Evolutionary conservation across 371 early-diverging fungal genomes (phyloP), one percentile per base, ranked within the genome.

Genomic region (Smittium mucronatum): DNA sequence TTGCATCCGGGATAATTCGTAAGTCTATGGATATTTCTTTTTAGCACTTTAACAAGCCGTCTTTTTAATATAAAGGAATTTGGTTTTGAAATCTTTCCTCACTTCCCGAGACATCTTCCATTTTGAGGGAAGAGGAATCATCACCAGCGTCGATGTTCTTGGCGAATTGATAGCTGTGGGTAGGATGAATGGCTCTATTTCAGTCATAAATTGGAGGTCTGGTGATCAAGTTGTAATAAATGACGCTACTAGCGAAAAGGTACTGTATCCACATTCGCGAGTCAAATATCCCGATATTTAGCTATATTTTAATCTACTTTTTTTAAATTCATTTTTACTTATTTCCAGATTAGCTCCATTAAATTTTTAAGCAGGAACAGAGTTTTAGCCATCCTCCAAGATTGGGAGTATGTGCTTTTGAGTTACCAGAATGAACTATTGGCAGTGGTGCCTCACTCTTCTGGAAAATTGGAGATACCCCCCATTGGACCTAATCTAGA

Each of bases 101-200:
- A 35, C 30, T 30, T 15, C 30, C 30, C 2, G 2, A 16, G 36
- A 21, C 28, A 2, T 36, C 8, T 67, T 36, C 35, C 26, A 34
- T 30, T 67, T 29, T 2, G 25, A 34, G 31, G 67, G 36, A 1
- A 34, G 36, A 47, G 67, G 67, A 2, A 25, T 35, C 30, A 67
- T 67, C 36, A 36, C 67, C 2, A 16, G 67, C 57, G 33, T 36
- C 5, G n/a, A 2, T 47, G n/a, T 36, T 8, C 30, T 8, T 5
- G 67, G 36, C 16, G 67, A 67, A 11, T 67, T 36, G n/a, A 36
- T 67, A 26, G 67, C 67, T 30, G 31, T 36, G 25, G 67, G 67
- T 36, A 67, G 47, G 29, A 67, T 67, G 67, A 67, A 67, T 36
- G 67, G 67, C 34, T 26, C 30, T 2, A 57, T 67, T 25, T 35